phyloP scores from a whole-genome alignment of 441 rosid species.

The Gossypium schwendimanii region DNA sequence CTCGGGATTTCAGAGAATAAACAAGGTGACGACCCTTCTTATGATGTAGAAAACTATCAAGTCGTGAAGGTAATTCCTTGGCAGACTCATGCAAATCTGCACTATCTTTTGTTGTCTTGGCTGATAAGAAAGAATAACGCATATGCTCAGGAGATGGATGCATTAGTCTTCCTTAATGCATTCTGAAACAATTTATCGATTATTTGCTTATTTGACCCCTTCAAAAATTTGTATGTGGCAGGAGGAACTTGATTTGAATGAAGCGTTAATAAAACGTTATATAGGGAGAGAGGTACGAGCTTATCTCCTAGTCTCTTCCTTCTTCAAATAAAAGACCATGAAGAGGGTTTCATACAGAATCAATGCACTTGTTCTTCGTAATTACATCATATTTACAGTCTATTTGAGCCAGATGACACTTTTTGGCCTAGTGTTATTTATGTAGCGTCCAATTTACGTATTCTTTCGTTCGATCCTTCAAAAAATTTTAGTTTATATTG shows the following conservation, averaged over 20 bases:
- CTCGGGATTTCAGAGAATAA: constrained; percentile 35
- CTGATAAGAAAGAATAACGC: not conserved
- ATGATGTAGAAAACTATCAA: constrained; percentile 26
- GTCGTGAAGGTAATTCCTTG: constrained; percentile 47
- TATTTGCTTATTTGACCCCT: not conserved
- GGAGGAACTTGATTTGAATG: constrained; percentile 85
- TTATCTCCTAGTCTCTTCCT: not conserved
- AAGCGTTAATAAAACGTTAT: constrained; percentile 52
- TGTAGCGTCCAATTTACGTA: not conserved
- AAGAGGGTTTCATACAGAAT: not conserved
- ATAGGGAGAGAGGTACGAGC: constrained; percentile 76
- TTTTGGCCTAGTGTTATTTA: not conserved
- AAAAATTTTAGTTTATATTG: not conserved
- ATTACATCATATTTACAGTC: not conserved
- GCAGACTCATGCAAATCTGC: not conserved
- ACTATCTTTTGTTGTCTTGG: not conserved
- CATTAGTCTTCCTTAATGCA: not conserved
- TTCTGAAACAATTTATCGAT: not conserved
- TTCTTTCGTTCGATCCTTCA: not conserved
- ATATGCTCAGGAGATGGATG: not conserved
- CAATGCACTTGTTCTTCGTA: not conserved
- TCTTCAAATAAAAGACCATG: not conserved
- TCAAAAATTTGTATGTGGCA: constrained; percentile 18
- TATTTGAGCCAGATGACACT: not conserved
- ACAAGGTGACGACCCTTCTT: constrained; percentile 22